A percentile compares a stretch with the other conserved stretches of the same genome.
Evolutionary conservation across 768 basidiomycete genomes (phyloP).

Genomic region (Vararia minispora): DNA sequence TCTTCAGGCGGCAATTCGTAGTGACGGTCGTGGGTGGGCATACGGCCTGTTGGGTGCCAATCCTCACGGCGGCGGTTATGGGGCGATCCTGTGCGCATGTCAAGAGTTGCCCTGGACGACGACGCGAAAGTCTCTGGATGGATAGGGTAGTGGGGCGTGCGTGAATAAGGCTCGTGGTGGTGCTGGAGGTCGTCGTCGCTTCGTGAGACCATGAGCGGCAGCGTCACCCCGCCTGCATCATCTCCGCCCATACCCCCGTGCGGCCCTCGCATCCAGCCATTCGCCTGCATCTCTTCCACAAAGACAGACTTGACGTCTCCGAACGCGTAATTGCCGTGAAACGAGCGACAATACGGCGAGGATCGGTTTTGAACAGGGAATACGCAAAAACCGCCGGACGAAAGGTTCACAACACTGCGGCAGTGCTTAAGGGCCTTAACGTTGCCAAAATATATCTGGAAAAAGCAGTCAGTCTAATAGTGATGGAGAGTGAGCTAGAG

Average conservation of each 20-base stretch:
- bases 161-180: slow-evolving; percentile 41
- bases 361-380: not conserved
- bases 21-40: slow-evolving; percentile 25
- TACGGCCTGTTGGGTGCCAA: slow-evolving; percentile 37
- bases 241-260: slow-evolving; percentile 13
- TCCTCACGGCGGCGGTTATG: slow-evolving; percentile 40
- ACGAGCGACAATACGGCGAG: too few relatives aligned
- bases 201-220: slow-evolving; percentile 29
- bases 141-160: slow-evolving; percentile 27
- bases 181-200: slow-evolving; percentile 42
- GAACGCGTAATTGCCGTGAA: slow-evolving; percentile 40
- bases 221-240: slow-evolving; percentile 13
- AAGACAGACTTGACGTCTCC: slow-evolving; percentile 18
- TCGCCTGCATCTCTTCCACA: slow-evolving; percentile 20
- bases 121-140: slow-evolving; percentile 33
- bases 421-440: too few relatives aligned
- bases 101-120: slow-evolving; percentile 29
- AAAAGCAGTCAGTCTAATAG: too few relatives aligned
- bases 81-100: slow-evolving; percentile 36
- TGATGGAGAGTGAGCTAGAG: too few relatives aligned
- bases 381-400: too few relatives aligned
- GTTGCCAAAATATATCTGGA: too few relatives aligned
- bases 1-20: slow-evolving; percentile 25
- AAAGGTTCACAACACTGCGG: too few relatives aligned
- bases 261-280: slow-evolving; percentile 27